Evolutionary conservation across 2,329 filamentous ascomycete genomes (phyloP).

Genomic region (Pleurostoma richardsiae): DNA sequence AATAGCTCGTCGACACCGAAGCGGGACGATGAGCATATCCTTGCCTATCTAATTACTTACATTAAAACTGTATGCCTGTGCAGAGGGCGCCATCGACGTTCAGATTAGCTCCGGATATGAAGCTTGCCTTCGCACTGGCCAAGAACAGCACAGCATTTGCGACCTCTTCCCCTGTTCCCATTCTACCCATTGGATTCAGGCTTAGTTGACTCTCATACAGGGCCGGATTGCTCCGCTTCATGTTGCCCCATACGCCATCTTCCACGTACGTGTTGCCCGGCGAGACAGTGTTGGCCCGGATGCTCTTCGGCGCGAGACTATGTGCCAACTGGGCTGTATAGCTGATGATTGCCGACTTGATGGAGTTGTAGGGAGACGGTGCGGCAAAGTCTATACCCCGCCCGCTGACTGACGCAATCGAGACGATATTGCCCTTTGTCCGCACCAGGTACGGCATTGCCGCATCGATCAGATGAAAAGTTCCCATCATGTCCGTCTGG

Average conservation of each 20-base stretch:
- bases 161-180: slow-evolving; percentile 13
- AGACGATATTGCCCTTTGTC: slow-evolving; percentile 24
- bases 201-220: slow-evolving; percentile 16
- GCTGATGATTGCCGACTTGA: slow-evolving; percentile 28
- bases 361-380: slow-evolving; percentile 26
- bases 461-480: slow-evolving; percentile 20
- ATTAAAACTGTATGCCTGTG: slow-evolving; percentile 10
- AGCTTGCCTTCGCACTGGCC: slow-evolving; percentile 11
- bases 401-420: slow-evolving; percentile 26
- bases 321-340: slow-evolving; percentile 27
- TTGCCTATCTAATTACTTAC: too few relatives aligned
- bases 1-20: too few relatives aligned
- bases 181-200: slow-evolving; percentile 11
- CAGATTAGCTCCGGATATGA: slow-evolving; percentile 11
- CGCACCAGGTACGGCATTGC: slow-evolving; percentile 25
- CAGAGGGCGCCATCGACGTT: slow-evolving; percentile 13
- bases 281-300: slow-evolving; percentile 26
- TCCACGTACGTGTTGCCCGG: slow-evolving; percentile 29
- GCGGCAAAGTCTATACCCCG: slow-evolving; percentile 28
- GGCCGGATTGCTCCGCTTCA: slow-evolving; percentile 20
- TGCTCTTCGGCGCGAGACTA: slow-evolving; percentile 23
- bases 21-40: too few relatives aligned
- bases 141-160: slow-evolving; percentile 13
- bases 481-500: slow-evolving; percentile 25
- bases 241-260: slow-evolving; percentile 27